Base-by-base conservation (phyloP, 768 basidiomycete species). In the Chalciporus chontae region DNA sequence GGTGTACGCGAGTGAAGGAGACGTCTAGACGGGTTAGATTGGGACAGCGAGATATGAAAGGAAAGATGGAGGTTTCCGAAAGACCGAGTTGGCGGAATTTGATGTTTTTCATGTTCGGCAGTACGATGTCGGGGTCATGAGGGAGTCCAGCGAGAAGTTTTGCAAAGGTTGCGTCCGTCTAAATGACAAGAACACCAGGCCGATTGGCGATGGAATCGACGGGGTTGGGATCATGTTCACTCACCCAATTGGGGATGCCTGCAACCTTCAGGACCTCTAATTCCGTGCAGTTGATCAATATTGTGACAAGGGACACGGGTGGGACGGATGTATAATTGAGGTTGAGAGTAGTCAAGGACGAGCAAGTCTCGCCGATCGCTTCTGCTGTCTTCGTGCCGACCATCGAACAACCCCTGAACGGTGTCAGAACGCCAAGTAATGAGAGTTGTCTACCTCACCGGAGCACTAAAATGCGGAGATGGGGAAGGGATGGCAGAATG, bases 251-350 rank as follows among this genome's bases (percentile, higher is more conserved):
- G 11, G 71, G 64, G 47, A 86, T 75, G 5, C 80, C 82, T 4
- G 85, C 82, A 5, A 83, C 63, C 59, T 87, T 87, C 37, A 87
- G 61, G 1, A 79, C 75, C 56, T 80, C 72, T 15, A 87, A 53
- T 8, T 69, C 56, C 18, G 58, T 55, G 50, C 76, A 74, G 41
- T 63, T 69, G 4, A 60, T 65, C 4, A 66, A 58, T 0, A 83
- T 61, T 8, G 72, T 66, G 1, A 71, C 68, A 8, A 87, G 60
- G 14, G 79, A 75, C 1, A 55, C 49, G 0, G 84, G 79, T 2
- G 77, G 65, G 5, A 76, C 74, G 3, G 78, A 71, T 2, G 86
- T 88, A 51, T 81, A 80, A 56, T 76, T 85, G 31, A 87, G 61
- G 55, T 87, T 86, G 41, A 84, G 58, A 1, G 68, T 62, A 11